Conservation (phyloP, 352 stramenopile genomes). For the Pythium folliculosum region DNA sequence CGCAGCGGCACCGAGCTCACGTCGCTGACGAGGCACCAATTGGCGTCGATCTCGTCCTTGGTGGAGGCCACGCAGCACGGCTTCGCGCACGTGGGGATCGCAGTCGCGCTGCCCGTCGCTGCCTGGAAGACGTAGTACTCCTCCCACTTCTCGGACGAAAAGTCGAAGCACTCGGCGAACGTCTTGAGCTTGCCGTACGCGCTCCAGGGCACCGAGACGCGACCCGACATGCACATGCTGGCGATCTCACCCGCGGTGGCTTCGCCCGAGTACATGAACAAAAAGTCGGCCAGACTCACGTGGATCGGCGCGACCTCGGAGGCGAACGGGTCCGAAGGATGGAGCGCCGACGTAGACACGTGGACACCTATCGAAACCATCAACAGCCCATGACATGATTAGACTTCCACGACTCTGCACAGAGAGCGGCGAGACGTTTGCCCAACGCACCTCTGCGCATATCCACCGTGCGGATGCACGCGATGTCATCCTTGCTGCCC, state of each 20-base stretch:
- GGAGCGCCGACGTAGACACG: conserved; percentile 52
- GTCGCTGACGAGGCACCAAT: conserved; percentile 79
- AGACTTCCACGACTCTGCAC: no score
- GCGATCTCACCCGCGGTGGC: conserved; percentile 77
- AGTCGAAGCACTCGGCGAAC: conserved; percentile 87
- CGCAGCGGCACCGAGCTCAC: conserved; percentile 45
- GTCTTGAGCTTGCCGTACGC: conserved; percentile 81
- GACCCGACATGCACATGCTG: conserved; percentile 82
- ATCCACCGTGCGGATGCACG: conserved; percentile 76
- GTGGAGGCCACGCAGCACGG: conserved; percentile 62
- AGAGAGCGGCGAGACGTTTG: background rate
- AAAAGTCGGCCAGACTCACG: conserved; percentile 77
- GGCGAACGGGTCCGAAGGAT: conserved; percentile 52
- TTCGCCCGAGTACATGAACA: conserved; percentile 88
- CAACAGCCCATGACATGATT: background rate
- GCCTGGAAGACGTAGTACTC: conserved; percentile 66
- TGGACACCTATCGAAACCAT: conserved; percentile 38
- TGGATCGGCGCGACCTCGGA: conserved; percentile 68
- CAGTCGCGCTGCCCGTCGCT: conserved; percentile 27
- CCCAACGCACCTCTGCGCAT: conserved; percentile 55
- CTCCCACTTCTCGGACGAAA: conserved; percentile 80
- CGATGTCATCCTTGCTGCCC: conserved; percentile 45
- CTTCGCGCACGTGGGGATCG: conserved; percentile 49
- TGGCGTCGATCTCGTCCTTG: conserved; percentile 81
- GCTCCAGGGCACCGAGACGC: conserved; percentile 83